A percentile compares a stretch with the other conserved stretches of the same genome.
Conservation (phyloP, 2,329 filamentous ascomycete species). For the Alternaria gansuensis region DNA sequence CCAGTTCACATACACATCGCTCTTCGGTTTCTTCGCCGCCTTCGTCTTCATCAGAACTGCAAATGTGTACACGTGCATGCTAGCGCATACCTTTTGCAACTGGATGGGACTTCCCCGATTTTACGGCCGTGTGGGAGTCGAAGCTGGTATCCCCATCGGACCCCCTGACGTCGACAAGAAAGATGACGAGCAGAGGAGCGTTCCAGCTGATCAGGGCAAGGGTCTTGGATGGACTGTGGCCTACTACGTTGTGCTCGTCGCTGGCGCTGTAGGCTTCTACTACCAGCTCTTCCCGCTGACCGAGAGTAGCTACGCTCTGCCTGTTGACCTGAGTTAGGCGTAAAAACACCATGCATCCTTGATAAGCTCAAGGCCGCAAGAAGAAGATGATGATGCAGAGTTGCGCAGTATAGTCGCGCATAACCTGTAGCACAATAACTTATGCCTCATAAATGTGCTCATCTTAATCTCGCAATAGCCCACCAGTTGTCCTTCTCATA, state of each 20-base stretch:
- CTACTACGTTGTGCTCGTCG: constrained; percentile 81
- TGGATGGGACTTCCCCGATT: constrained; percentile 86
- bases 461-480: constrained; percentile 67
- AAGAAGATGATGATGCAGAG: neutral
- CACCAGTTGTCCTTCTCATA: constrained; percentile 99
- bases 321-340: constrained; percentile 27
- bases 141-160: constrained; percentile 58
- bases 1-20: constrained; percentile 87
- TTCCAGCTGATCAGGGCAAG: constrained; percentile 31
- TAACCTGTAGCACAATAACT: neutral
- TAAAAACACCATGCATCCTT: neutral
- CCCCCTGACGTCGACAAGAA: constrained; percentile 44
- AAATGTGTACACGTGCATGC: constrained; percentile 76
- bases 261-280: constrained; percentile 77
- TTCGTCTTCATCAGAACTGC: constrained; percentile 89
- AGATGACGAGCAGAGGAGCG: constrained; percentile 52
- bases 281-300: constrained; percentile 76
- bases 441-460: neutral
- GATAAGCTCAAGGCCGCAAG: neutral
- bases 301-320: constrained; percentile 65
- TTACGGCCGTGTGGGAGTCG: constrained; percentile 74
- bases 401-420: neutral
- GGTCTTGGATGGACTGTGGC: constrained; percentile 72
- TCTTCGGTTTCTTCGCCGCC: constrained; percentile 93
- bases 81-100: constrained; percentile 90